These are phyloP conservation scores for Plasmodium falciparum DNA, from an alignment of 169 alveolate species.

Conservation along the genomic window DNA sequence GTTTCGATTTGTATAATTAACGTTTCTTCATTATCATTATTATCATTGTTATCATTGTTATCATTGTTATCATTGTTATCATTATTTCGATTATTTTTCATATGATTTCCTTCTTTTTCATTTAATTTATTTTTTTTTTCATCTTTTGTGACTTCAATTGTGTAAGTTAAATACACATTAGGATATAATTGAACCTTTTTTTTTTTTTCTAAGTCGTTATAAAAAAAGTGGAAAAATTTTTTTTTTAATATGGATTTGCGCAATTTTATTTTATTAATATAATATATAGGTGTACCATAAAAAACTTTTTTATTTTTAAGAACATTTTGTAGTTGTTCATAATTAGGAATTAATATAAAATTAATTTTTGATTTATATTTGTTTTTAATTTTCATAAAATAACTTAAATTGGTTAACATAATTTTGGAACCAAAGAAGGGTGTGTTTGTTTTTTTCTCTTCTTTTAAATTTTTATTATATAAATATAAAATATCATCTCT, in stretches of 20 bases:
- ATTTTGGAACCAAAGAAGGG: conserved; percentile 60
- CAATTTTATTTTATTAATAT: conserved; percentile 38
- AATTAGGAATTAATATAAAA: conserved; percentile 53
- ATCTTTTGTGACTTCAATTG: conserved; percentile 10
- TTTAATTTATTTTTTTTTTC: neutral
- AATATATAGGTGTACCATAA: conserved; percentile 71
- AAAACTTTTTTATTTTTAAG: conserved; percentile 56
- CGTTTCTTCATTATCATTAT: neutral
- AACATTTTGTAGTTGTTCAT: conserved; percentile 43
- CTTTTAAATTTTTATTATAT: conserved; percentile 63
- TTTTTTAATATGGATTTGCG: conserved; percentile 37
- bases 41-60: no score
- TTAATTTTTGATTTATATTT: conserved; percentile 16
- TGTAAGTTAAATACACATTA: conserved; percentile 40
- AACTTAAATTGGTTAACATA: conserved; percentile 34
- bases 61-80: neutral
- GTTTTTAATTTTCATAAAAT: conserved; percentile 38
- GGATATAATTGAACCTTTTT: conserved; percentile 38
- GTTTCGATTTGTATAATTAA: conserved; percentile 67
- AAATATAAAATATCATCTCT: conserved; percentile 55
- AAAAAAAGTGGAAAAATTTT: conserved; percentile 48
- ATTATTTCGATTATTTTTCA: no score
- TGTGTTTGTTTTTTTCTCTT: conserved; percentile 38
- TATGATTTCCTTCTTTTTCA: neutral
- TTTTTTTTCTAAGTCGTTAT: conserved; percentile 15